Percentiles rank a stretch among this genome's conserved stretches.
phyloP scores from a whole-genome alignment of 805 yeast genomes.

The Kuraishia hungarica region DNA sequence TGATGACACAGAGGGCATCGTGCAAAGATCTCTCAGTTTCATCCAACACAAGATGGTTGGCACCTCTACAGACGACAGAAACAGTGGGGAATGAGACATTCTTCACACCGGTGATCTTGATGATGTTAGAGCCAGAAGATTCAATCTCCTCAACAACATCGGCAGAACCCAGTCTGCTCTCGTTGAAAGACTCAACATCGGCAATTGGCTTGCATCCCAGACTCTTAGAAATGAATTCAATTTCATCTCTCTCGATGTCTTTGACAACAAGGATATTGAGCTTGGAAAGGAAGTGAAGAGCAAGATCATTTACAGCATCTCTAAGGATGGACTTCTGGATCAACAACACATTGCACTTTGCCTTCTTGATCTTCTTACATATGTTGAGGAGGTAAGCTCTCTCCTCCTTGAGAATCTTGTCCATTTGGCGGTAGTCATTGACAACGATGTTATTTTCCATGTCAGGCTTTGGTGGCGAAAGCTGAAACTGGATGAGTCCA shows the following conservation, averaged over 20 bases:
- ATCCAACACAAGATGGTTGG: conserved; percentile 81
- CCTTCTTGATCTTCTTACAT: conserved; percentile 93
- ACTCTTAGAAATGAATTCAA: conserved; percentile 79
- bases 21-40: conserved; percentile 97
- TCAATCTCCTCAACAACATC: conserved; percentile 90
- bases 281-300: conserved; percentile 90
- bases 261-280: conserved; percentile 89
- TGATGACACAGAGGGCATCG: conserved; percentile 90
- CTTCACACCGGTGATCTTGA: conserved; percentile 78
- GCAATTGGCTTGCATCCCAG: conserved; percentile 95
- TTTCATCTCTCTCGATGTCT: conserved; percentile 94
- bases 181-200: conserved; percentile 87
- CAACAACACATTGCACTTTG: conserved; percentile 87
- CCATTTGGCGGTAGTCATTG: conserved; percentile 98
- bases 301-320: conserved; percentile 91
- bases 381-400: conserved; percentile 90
- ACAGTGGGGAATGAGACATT: conserved; percentile 56
- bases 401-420: conserved; percentile 94
- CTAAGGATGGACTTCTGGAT: conserved; percentile 90
- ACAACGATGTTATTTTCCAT: conserved; percentile 97
- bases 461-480: conserved; percentile 95
- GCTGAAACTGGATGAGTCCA: conserved; percentile 86
- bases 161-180: conserved; percentile 86
- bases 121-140: conserved; percentile 82
- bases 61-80: conserved; percentile 91